These are phyloP conservation scores for Litsea cubeba DNA, from an alignment of 164 flowering plant species.

Conservation along the genomic window DNA sequence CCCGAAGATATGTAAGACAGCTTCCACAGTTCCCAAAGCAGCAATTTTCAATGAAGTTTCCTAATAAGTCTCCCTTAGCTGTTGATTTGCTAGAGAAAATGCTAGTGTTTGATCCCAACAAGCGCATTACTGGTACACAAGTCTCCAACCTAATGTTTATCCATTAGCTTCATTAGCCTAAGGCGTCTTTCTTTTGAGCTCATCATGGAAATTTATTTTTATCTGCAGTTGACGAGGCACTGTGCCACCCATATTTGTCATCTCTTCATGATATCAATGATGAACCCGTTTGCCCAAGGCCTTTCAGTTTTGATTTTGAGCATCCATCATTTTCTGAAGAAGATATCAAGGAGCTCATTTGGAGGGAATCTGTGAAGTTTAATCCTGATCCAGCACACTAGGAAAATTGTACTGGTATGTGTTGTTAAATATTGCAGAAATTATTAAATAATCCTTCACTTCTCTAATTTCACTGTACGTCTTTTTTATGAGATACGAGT, in stretches of 20 bases:
- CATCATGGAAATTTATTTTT: conserved; percentile 1
- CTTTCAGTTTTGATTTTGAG: conserved; percentile 86
- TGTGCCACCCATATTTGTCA: conserved; percentile 82
- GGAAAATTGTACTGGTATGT: conserved; percentile 11
- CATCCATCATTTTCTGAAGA: conserved; percentile 86
- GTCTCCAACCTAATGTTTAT: neutral
- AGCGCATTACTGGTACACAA: conserved; percentile 76
- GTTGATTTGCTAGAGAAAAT: conserved; percentile 85
- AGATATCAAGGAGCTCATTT: conserved; percentile 86
- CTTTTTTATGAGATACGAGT: no score
- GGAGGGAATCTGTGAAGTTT: conserved; percentile 76
- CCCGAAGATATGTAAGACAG: conserved; percentile 83
- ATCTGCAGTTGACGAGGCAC: conserved; percentile 75
- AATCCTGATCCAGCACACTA: conserved; percentile 68
- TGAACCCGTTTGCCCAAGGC: conserved; percentile 76
- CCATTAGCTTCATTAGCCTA: neutral
- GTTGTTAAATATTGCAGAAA: conserved; percentile 5
- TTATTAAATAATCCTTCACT: neutral
- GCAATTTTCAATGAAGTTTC: conserved; percentile 59
- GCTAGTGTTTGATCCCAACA: conserved; percentile 91
- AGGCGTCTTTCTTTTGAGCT: neutral
- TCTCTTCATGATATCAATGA: conserved; percentile 83
- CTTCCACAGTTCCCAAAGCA: conserved; percentile 86
- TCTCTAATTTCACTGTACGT: no score
- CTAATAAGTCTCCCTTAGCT: conserved; percentile 60